phyloP scores from a whole-genome alignment of 164 flowering plant species.

The Vitis cinerea region DNA sequence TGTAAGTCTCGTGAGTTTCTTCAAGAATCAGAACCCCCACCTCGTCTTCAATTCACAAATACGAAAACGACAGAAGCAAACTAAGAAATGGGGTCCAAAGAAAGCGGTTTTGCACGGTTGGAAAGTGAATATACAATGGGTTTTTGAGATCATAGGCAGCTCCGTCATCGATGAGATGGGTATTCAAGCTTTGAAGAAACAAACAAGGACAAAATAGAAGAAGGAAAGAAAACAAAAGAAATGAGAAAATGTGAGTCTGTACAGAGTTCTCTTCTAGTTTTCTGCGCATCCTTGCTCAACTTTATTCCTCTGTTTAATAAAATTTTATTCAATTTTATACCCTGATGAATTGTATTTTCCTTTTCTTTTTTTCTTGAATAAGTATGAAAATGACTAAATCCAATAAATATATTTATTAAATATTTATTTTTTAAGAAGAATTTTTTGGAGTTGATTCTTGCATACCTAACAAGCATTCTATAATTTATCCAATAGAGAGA shows the following conservation, averaged over 20 bases:
- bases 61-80: constrained; percentile 6
- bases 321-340: too few relatives aligned
- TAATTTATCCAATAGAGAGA: too few relatives aligned
- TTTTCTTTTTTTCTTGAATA: too few relatives aligned
- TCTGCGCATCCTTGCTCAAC: too few relatives aligned
- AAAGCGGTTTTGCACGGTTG: neutral
- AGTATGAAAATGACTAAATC: too few relatives aligned
- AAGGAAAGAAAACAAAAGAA: neutral
- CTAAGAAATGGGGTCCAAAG: neutral
- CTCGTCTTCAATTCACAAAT: constrained; percentile 6
- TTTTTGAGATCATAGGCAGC: neutral
- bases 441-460: too few relatives aligned
- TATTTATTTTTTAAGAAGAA: too few relatives aligned
- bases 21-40: constrained; percentile 9
- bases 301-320: too few relatives aligned
- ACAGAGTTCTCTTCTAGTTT: neutral
- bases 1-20: constrained; percentile 29
- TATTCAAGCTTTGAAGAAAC: neutral
- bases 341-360: too few relatives aligned
- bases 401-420: too few relatives aligned
- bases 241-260: too few relatives aligned
- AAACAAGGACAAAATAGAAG: constrained; percentile 5
- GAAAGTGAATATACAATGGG: constrained; percentile 1
- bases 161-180: neutral
- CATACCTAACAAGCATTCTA: too few relatives aligned